phyloP scores from a whole-genome alignment of 23 red algal genomes.

The Gracilaria caudata region DNA sequence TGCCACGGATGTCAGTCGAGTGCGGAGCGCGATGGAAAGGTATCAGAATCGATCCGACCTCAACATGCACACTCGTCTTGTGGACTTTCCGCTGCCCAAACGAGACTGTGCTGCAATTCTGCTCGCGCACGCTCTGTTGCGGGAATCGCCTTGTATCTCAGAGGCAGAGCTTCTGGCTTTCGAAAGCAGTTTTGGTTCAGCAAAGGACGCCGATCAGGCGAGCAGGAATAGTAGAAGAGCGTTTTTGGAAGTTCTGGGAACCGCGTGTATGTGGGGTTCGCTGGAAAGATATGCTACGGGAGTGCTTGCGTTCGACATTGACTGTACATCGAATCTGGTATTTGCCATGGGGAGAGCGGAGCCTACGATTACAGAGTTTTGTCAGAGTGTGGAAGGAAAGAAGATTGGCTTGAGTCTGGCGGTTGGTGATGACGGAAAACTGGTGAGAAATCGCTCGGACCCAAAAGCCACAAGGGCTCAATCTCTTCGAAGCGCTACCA shows the following conservation, averaged over 20 bases:
- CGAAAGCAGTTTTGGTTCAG: slow-evolving; percentile 12
- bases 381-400: slow-evolving; percentile 40
- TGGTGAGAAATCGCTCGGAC: slow-evolving; percentile 29
- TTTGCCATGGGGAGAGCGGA: slow-evolving; percentile 50
- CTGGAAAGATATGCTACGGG: slow-evolving; percentile 60
- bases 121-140: slow-evolving; percentile 47
- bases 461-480: slow-evolving; percentile 37
- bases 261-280: slow-evolving; percentile 64
- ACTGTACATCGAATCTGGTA: slow-evolving; percentile 61
- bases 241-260: slow-evolving; percentile 63
- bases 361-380: slow-evolving; percentile 54
- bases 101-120: slow-evolving; percentile 59
- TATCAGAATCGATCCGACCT: slow-evolving; percentile 19
- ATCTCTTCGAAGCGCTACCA: slow-evolving; percentile 16
- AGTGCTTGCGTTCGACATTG: slow-evolving; percentile 53
- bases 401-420: slow-evolving; percentile 60
- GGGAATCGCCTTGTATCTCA: slow-evolving; percentile 30
- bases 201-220: slow-evolving; percentile 11
- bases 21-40: slow-evolving; percentile 56
- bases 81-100: slow-evolving; percentile 54
- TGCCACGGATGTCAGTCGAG: slow-evolving; percentile 51
- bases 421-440: slow-evolving; percentile 10
- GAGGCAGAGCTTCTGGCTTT: slow-evolving; percentile 16
- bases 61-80: slow-evolving; percentile 24
- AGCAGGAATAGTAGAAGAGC: slow-evolving; percentile 15